These are phyloP conservation scores for Colletotrichum sp. DNA, from an alignment of 2,329 filamentous ascomycete species.

Conservation along the genomic window DNA sequence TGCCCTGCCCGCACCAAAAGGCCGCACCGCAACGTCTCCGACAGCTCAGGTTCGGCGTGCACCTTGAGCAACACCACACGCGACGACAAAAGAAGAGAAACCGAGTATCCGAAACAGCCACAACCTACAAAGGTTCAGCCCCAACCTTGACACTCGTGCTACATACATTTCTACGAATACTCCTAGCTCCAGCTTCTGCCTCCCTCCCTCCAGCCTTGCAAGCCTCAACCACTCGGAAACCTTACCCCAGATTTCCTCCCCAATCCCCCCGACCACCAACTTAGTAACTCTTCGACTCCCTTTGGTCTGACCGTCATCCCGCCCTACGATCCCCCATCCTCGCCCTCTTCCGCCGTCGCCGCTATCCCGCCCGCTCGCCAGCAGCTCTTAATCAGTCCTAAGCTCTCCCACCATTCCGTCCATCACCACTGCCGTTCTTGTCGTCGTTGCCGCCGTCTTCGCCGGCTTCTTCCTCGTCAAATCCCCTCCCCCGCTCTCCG, in stretches of 20 bases:
- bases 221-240: neutral
- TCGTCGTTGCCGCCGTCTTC: constrained; percentile 6
- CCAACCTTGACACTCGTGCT: neutral
- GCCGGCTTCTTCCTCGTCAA: neutral
- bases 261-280: neutral
- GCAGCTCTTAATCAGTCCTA: neutral
- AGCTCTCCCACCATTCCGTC: constrained; percentile 14
- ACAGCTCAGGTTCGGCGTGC: neutral
- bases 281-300: neutral
- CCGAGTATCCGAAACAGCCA: neutral
- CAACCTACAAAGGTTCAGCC: neutral
- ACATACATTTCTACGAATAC: neutral
- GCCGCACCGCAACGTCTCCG: neutral
- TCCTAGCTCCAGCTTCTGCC: neutral
- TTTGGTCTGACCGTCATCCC: neutral
- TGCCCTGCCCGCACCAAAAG: neutral
- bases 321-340: neutral
- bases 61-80: neutral
- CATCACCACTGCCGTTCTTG: neutral
- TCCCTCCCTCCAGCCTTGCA: neutral
- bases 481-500: neutral
- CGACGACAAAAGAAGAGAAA: neutral
- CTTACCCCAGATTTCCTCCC: neutral
- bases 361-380: neutral
- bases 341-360: neutral